Evolutionary conservation across 78 protist genomes (phyloP), one percentile per base, ranked within the genome.

Genomic region (Capsaspora owczarzaki): DNA sequence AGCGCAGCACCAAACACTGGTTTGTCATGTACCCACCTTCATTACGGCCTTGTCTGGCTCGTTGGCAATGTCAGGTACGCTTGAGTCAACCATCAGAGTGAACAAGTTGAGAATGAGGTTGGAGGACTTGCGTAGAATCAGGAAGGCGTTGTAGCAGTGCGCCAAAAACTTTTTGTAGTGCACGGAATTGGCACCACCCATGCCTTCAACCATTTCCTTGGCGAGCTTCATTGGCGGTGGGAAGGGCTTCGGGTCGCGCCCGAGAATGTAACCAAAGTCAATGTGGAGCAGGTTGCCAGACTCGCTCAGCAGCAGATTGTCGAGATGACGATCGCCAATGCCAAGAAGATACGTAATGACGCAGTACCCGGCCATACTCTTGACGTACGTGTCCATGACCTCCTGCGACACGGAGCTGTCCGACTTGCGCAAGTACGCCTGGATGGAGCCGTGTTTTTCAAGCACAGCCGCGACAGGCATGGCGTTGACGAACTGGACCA

Each of bases 191-290:
- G 89, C 82, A 35, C 99, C 98, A 23, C 98, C 98, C 98, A 96
- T 94, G 41, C 91, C 98, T 27, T 94, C 91, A 16, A 97, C 94
- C 99, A 97, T 97, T 71, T 95, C 98, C 79, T 87, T 87, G 84
- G 83, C 37, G 33, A 93, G 66, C 81, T 93, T 93, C 96, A 97
- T 91, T 12, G 99, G 98, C 63, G 99, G 98, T 19, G 95, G 90
- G 40, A 89, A 84, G 42, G 96, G 97, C 68, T 90, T 90, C 35
- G 99, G 99, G 68, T 95, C 98, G 16, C 85, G 69, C 41, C 98
- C 99, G 20, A 96, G 43, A 38, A 97, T 95, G 84, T 69, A 97
- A 23, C 99, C 99, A 60, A 96, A 97, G 87, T 97, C 99, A 33
- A 97, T 94, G 83, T 97, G 99, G 81, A 97, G 86, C 6, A 96